phyloP scores from a whole-genome alignment of 2,329 filamentous ascomycete genomes.

The Hypoxylon sp. region DNA sequence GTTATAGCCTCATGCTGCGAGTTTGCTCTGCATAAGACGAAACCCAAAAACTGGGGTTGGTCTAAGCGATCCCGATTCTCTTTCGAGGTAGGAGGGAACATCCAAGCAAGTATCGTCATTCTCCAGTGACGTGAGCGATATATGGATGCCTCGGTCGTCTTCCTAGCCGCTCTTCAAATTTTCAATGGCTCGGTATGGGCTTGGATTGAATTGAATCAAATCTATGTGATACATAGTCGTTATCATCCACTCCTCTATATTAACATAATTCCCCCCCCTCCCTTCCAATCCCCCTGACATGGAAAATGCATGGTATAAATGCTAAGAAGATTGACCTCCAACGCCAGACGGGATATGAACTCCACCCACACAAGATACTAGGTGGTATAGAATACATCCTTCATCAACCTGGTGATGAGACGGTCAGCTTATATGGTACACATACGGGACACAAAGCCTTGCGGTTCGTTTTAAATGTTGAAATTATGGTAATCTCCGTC shows the following conservation, averaged over 20 bases:
- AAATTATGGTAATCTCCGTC: constrained; percentile 2
- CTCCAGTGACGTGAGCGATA: constrained; percentile 3
- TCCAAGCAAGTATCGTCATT: constrained; percentile 3
- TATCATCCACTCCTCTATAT: constrained; percentile 34
- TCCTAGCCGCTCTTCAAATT: not conserved
- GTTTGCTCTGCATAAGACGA: constrained; percentile 27
- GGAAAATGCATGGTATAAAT: constrained; percentile 36
- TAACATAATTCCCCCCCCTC: constrained; percentile 3
- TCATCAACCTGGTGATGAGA: constrained; percentile 3
- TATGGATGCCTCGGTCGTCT: not conserved
- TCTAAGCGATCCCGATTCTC: constrained; percentile 2
- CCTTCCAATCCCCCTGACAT: constrained; percentile 18
- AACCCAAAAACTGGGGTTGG: constrained; percentile 15
- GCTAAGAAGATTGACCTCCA: constrained; percentile 20
- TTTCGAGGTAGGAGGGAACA: constrained; percentile 14
- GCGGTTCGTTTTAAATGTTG: constrained; percentile 7
- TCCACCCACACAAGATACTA: constrained; percentile 16
- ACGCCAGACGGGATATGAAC: constrained; percentile 12
- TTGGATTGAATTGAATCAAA: constrained; percentile 25
- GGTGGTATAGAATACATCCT: constrained; percentile 11
- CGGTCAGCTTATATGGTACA: constrained; percentile 8
- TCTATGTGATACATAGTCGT: constrained; percentile 30
- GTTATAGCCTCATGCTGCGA: constrained; percentile 7
- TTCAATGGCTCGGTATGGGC: constrained; percentile 1
- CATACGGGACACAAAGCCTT: constrained; percentile 12